These are phyloP conservation scores for Chrysoporthe puriensis DNA, from an alignment of 2,329 filamentous ascomycete genomes.

Conservation along the genomic window DNA sequence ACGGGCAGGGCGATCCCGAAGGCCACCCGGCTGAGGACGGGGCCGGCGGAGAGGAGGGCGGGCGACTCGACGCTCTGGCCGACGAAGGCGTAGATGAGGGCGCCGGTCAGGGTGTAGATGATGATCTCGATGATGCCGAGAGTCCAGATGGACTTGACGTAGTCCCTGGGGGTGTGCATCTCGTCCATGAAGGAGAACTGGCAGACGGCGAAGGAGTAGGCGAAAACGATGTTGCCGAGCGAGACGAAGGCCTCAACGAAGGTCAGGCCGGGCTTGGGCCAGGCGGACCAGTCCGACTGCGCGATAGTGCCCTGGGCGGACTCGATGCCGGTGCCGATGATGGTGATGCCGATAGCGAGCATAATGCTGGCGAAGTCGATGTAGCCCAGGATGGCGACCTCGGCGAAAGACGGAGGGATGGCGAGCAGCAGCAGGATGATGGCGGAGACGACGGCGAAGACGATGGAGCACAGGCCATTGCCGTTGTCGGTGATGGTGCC, in stretches of 20 bases:
- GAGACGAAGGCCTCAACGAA: slow-evolving; percentile 62
- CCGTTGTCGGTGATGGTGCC: slow-evolving; percentile 64
- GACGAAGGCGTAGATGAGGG: slow-evolving; percentile 71
- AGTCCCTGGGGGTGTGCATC: slow-evolving; percentile 54
- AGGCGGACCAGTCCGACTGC: slow-evolving; percentile 46
- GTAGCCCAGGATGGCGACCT: slow-evolving; percentile 54
- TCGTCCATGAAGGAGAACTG: slow-evolving; percentile 59
- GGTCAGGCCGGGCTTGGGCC: slow-evolving; percentile 48
- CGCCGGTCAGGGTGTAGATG: slow-evolving; percentile 69
- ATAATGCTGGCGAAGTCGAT: slow-evolving; percentile 66
- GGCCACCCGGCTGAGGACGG: slow-evolving; percentile 64
- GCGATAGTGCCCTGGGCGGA: slow-evolving; percentile 34
- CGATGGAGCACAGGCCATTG: slow-evolving; percentile 44
- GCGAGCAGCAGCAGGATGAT: slow-evolving; percentile 51
- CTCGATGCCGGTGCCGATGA: slow-evolving; percentile 64
- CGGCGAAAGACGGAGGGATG: slow-evolving; percentile 52
- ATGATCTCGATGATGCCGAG: slow-evolving; percentile 64
- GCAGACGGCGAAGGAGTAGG: slow-evolving; percentile 62
- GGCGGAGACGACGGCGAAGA: slow-evolving; percentile 50
- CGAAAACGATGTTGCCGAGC: slow-evolving; percentile 71
- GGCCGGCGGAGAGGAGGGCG: slow-evolving; percentile 67
- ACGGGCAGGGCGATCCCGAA: slow-evolving; percentile 73
- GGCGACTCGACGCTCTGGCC: slow-evolving; percentile 67
- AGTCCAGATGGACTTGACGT: slow-evolving; percentile 59
- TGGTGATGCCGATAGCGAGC: slow-evolving; percentile 65